Base-by-base conservation (phyloP, 2,329 filamentous ascomycete species). In the Colletotrichum scovillei region DNA sequence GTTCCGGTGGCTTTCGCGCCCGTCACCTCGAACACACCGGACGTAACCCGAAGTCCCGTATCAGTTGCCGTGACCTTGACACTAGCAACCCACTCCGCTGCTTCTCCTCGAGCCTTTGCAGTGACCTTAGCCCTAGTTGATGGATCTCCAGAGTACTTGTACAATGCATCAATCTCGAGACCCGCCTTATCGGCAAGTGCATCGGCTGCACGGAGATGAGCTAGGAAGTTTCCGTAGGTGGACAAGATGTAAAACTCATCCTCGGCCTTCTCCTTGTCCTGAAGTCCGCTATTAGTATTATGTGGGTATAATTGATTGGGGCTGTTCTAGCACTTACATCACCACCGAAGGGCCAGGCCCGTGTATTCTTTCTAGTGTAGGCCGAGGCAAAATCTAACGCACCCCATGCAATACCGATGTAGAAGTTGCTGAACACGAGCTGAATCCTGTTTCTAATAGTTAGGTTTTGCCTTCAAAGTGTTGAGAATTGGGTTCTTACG, bases 241-340 rank as follows among this genome's bases (percentile, higher is more conserved):
- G 89, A 87, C 19, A 93, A 85, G 65, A 93, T 88, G 78, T 92
- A 92, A 78, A 91, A 92, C 69, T 93, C 91, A 4, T 93, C 90
- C 0, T 86, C 88, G 0, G 88, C 84, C 1, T 85, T 86, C 3
- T 88, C 84, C 72, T 92, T 92, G 79, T 85, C 85, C 82, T 86
- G 12, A n/a, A 26, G 0, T 5, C 14, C 2, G 0, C 3, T 0
- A 6, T 65, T 16, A 70, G 35, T 1, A 5, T 19, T 8, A 3
- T 1, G 8, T 22, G 7, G 8, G 8, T 9, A 2, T 3, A 3
- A 5, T 0, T 35, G 11, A 14, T 0, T 1, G 16, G 4, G 1
- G 1, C 19, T 49, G 6, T 19, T 49, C 5, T n/a, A 8, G 9
- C 0, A 78, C 82, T 73, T 76, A 89, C 88, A 69, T 92, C 90